Conservation (phyloP, 2,329 filamentous ascomycete genomes). For the Huntiella decipiens region DNA sequence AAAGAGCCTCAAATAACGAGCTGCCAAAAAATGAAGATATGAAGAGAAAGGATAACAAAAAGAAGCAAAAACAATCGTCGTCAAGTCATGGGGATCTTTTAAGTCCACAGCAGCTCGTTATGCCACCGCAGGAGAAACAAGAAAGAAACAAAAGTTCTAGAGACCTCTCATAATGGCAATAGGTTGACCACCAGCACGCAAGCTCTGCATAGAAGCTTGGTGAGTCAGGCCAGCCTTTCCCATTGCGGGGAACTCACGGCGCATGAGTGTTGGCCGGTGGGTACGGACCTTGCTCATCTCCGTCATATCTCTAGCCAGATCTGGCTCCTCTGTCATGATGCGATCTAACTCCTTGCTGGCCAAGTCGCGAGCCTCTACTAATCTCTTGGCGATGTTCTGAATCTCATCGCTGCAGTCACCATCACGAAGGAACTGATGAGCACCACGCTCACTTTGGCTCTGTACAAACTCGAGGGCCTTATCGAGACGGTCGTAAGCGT, state of each 20-base stretch:
- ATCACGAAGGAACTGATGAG: conserved; percentile 74
- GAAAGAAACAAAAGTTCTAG: conserved; percentile 1
- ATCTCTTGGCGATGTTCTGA: conserved; percentile 43
- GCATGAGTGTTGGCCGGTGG: conserved; percentile 33
- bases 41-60: conserved; percentile 1
- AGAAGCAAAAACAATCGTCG: conserved; percentile 5
- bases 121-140: conserved; percentile 2
- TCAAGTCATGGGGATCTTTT: conserved; percentile 11
- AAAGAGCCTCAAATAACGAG: neutral
- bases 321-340: conserved; percentile 32
- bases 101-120: conserved; percentile 1
- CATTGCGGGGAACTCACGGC: conserved; percentile 22
- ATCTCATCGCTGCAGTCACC: conserved; percentile 71
- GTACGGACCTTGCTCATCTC: conserved; percentile 27
- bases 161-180: neutral
- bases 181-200: neutral
- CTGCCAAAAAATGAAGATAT: neutral
- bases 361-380: conserved; percentile 42
- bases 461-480: conserved; percentile 65
- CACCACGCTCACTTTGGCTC: conserved; percentile 64
- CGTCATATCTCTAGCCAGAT: conserved; percentile 20
- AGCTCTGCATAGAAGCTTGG: neutral
- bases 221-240: conserved; percentile 10
- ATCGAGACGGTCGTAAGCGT: conserved; percentile 56
- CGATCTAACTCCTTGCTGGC: conserved; percentile 41